Evolutionary conservation across 2,329 filamentous ascomycete species (phyloP), one percentile per base, ranked within the genome.

Genomic region (Pseudocercospora fijiensis): DNA sequence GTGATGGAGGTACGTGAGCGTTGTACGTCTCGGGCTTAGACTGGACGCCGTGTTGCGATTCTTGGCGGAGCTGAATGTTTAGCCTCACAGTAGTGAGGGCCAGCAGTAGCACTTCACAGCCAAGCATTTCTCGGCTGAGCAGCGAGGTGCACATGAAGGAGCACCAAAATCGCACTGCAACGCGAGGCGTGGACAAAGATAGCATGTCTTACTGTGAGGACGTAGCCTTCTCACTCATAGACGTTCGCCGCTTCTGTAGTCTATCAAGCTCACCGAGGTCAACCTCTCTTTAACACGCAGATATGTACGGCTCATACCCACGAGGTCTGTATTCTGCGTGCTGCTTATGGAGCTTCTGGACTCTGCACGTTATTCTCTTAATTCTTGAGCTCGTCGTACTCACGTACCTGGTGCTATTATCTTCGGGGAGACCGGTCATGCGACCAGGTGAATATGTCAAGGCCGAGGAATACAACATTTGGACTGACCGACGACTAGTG

Each of bases 341-440:
- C 18, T 27, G 41, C 9, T 30, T 64, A 20, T 67, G 62, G 65
- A 45, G 47, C 22, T 47, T 58, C 18, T 67, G 62, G 65, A n/a
- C 52, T 9, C 16, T 58, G 24, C 62, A 64, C 33, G 56, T 60
- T 22, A 9, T 64, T 26, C 27, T 64, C 5, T 43, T 67, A 18
- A 56, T 60, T 7, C 18, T 57, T 52, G 60, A 61, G 26, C 41
- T 67, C 8, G 20, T 51, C 4, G 43, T 51, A 6, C 28, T 64
- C 16, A 53, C 49, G 22, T 60, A 37, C 45, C 51, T 60, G 13
- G 56, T 62, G 20, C 30, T 67, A 20, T 59, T 58, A 8, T 30
- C 45, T 28, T 33, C 52, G 20, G 62, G 59, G 28, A 27, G 10
- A 30, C 27, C 49, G 45, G 58, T 16, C 22, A 58, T 30, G 45